These are phyloP conservation scores for Pythium phragmiticola DNA, from an alignment of 352 stramenopile genomes.

Conservation along the genomic window DNA sequence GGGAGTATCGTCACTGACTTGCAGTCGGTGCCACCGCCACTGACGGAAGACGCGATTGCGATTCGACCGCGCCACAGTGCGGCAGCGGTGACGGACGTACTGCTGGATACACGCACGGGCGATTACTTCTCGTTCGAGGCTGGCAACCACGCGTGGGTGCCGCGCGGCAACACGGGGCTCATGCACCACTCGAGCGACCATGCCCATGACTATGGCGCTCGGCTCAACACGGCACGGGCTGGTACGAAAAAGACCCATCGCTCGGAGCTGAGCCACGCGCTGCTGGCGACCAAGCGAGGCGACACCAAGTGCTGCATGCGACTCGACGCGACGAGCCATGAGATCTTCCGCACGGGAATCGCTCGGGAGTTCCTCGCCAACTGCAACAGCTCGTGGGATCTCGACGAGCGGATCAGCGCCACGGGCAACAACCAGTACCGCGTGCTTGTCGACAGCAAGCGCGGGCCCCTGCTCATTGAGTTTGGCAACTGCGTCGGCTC, in stretches of 20 bases:
- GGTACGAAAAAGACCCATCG: slow-evolving; percentile 41
- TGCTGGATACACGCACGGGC: slow-evolving; percentile 70
- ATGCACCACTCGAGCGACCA: slow-evolving; percentile 65
- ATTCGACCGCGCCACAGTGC: slow-evolving; percentile 7
- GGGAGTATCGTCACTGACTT: slow-evolving; percentile 44
- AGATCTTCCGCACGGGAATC: slow-evolving; percentile 25
- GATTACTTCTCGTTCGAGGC: slow-evolving; percentile 64
- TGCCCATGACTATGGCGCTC: slow-evolving; percentile 51
- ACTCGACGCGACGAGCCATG: slow-evolving; percentile 51
- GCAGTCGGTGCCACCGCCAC: slow-evolving; percentile 38
- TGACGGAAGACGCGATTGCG: neutral
- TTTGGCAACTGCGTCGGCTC: slow-evolving; percentile 77
- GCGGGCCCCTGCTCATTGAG: slow-evolving; percentile 75
- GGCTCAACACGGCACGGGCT: slow-evolving; percentile 60
- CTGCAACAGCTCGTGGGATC: slow-evolving; percentile 75
- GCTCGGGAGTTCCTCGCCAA: slow-evolving; percentile 61
- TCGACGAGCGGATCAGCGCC: slow-evolving; percentile 73
- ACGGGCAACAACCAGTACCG: slow-evolving; percentile 72
- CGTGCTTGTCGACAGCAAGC: slow-evolving; percentile 76
- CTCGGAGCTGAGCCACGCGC: slow-evolving; percentile 32
- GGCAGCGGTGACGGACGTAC: slow-evolving; percentile 29
- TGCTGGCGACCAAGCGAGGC: slow-evolving; percentile 53
- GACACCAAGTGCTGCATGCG: slow-evolving; percentile 68
- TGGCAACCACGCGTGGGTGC: slow-evolving; percentile 42
- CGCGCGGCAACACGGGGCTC: slow-evolving; percentile 76